These are phyloP conservation scores for Bacidia gigantensis DNA, from an alignment of 495 filamentous ascomycete species.

Conservation along the genomic window DNA sequence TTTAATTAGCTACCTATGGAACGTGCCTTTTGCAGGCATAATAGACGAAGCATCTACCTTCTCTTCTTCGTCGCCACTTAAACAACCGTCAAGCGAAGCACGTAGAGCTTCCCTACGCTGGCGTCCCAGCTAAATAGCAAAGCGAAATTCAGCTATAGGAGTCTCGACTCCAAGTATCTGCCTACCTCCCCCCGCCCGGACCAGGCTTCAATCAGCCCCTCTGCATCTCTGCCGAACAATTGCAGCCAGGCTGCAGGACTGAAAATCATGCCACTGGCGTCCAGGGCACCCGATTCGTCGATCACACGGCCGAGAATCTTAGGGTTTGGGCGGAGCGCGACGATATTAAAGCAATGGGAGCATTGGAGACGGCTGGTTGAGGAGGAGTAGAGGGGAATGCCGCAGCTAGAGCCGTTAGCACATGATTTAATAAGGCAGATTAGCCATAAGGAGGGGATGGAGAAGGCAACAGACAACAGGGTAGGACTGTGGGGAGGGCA, in stretches of 20 bases:
- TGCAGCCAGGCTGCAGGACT: conserved; percentile 19
- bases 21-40: too few species aligned
- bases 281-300: conserved; percentile 19
- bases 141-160: conserved; percentile 18
- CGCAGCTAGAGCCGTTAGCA: conserved; percentile 31
- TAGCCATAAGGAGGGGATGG: not conserved
- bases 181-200: not conserved
- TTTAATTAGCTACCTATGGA: too few species aligned
- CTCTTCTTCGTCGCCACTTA: not conserved
- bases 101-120: not conserved
- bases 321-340: conserved; percentile 40
- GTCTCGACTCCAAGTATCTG: conserved; percentile 17
- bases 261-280: conserved; percentile 18
- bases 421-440: not conserved
- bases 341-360: conserved; percentile 35
- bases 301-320: conserved; percentile 14
- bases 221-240: conserved; percentile 18
- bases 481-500: not conserved
- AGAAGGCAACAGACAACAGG: not conserved
- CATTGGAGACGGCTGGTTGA: conserved; percentile 34
- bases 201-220: conserved; percentile 10
- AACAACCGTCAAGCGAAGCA: not conserved
- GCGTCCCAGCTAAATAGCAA: conserved; percentile 17
- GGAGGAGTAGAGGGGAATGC: conserved; percentile 36
- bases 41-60: too few species aligned